These are phyloP conservation scores for Ustilago curta DNA, from an alignment of 1,284 basidiomycete species.

Conservation along the genomic window DNA sequence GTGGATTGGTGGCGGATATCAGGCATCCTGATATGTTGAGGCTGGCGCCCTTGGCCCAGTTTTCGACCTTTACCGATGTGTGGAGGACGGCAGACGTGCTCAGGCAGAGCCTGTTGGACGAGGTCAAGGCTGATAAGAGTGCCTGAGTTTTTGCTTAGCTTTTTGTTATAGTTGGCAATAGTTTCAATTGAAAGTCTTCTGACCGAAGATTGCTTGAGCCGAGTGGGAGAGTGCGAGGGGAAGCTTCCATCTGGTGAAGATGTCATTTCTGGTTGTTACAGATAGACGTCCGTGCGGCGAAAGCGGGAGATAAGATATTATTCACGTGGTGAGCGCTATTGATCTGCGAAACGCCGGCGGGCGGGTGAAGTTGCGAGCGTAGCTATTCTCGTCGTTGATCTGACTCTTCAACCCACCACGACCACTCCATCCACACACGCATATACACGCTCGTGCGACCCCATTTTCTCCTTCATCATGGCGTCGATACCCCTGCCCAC, in stretches of 20 bases:
- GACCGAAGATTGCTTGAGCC: too few relatives aligned
- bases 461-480: not conserved
- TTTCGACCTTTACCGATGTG: slow-evolving; percentile 60
- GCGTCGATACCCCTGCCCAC: slow-evolving; percentile 3
- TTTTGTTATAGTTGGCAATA: not conserved
- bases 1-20: slow-evolving; percentile 62
- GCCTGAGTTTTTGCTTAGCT: not conserved
- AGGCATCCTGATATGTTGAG: slow-evolving; percentile 64
- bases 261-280: not conserved
- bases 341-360: slow-evolving; percentile 5
- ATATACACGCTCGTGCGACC: slow-evolving; percentile 8
- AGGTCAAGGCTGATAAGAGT: slow-evolving; percentile 25
- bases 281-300: slow-evolving; percentile 9
- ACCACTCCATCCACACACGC: not conserved
- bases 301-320: slow-evolving; percentile 12
- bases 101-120: slow-evolving; percentile 40
- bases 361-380: too few relatives aligned
- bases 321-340: not conserved
- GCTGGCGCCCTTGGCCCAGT: slow-evolving; percentile 65
- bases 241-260: too few relatives aligned
- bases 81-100: slow-evolving; percentile 59
- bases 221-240: too few relatives aligned
- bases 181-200: too few relatives aligned
- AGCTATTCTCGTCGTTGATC: too few relatives aligned
- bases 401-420: not conserved